These are phyloP conservation scores for Lactifluus piperatus DNA, from an alignment of 768 basidiomycete species.

Conservation along the genomic window DNA sequence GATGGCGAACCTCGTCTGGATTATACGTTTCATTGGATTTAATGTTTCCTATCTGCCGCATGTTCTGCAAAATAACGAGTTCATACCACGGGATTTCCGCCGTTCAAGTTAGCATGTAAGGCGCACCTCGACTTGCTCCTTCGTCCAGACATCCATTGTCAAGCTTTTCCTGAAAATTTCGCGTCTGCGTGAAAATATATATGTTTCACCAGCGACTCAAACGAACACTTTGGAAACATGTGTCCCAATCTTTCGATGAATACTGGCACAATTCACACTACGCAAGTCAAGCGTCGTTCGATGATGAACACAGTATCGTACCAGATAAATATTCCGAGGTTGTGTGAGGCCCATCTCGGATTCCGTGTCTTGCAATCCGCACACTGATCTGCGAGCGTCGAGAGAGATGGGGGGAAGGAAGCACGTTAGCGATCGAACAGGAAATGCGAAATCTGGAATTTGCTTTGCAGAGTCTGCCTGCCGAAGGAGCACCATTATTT, in stretches of 20 bases:
- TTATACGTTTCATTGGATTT: conserved; percentile 77
- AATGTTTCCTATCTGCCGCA: conserved; percentile 74
- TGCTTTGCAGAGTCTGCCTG: not conserved
- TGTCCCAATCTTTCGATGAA: conserved; percentile 92
- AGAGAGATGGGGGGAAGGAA: not conserved
- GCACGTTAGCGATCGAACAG: not conserved
- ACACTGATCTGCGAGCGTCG: conserved; percentile 53
- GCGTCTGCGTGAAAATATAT: not conserved
- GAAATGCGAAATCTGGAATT: not conserved
- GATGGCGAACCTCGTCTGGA: conserved; percentile 73
- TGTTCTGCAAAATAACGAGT: conserved; percentile 40
- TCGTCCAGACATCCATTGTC: conserved; percentile 80
- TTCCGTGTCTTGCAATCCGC: conserved; percentile 86
- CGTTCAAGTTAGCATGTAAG: conserved; percentile 4
- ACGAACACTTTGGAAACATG: conserved; percentile 90
- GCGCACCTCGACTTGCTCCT: conserved; percentile 80
- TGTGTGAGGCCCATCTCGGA: conserved; percentile 87
- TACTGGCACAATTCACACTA: conserved; percentile 81
- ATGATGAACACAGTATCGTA: conserved; percentile 26
- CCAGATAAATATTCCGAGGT: conserved; percentile 86
- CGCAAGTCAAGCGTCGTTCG: conserved; percentile 12
- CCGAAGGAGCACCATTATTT: not conserved
- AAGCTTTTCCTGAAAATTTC: conserved; percentile 64
- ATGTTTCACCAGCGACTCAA: not conserved
- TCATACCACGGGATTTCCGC: conserved; percentile 4